Base-by-base conservation (phyloP, 106 monocot genomes). In the Amphibolis antarctica region DNA sequence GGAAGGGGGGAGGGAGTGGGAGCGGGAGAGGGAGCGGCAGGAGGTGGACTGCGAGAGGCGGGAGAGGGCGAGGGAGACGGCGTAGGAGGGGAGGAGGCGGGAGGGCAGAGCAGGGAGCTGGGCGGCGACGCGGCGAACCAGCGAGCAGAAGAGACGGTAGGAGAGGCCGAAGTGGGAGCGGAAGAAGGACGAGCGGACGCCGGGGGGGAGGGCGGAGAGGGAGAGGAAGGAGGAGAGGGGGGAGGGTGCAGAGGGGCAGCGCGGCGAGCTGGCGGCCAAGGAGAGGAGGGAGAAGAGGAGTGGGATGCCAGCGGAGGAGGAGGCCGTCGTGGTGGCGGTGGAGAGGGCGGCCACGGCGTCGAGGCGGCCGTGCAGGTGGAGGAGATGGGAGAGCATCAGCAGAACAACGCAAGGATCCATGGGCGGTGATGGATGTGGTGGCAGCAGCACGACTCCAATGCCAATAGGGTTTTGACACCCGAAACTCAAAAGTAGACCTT, bases 141-240 rank as follows among this genome's bases (percentile, higher is more conserved):
- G 12, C 42, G 9, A 9, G 82, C 4, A 18, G 69, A 69, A 3
- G 68, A 71, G n/a, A 36, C n/a, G 0, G 27, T 14, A 49, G 54
- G 54, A 55, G 54, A 19, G 24, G 54, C 44, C 50, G 70, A 9
- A 61, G 22, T 29, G 42, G 18, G 1, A 57, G 59, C 15, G 55
- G 44, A n/a, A 17, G 51, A 1, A 9, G 53, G 21, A 11, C 4
- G 12, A 9, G 69, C 65, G 57, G 75, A 77, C 2, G 44, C 27
- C 9, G 75, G 42, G 71, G 66, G 25, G 57, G 52, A 61, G 28
- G 81, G 85, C 20, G 30, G 59, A n/a, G 28, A 71, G 74, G 10
- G 51, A 54, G 27, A 60, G 71, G 21, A 69, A 73, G 46, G 17
- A 27, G 19, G 66, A 56, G 23, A 53, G 59, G 46, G 42, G 64